Conservation (phyloP, 1,284 basidiomycete species). For the Trichosporon asahii region DNA sequence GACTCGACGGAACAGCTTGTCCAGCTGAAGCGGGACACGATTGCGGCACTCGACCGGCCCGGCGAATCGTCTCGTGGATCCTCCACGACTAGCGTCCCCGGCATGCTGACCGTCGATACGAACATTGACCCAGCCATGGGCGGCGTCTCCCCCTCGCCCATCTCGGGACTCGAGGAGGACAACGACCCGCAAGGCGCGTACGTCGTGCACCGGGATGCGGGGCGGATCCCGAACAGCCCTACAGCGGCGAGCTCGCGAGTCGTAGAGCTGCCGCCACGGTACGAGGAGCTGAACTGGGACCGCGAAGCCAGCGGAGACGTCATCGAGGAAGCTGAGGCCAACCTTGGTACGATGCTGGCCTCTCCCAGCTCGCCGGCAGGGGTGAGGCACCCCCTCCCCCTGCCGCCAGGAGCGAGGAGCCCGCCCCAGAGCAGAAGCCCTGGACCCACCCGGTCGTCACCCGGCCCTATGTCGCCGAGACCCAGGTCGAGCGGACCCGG, state of each 20-base stretch:
- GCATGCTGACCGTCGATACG: not conserved
- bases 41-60: constrained; percentile 26
- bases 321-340: not conserved
- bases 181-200: constrained; percentile 26
- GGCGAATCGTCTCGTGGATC: not conserved
- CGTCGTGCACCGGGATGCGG: constrained; percentile 46
- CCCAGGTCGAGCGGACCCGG: not conserved
- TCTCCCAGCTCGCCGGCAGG: not conserved
- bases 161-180: not conserved
- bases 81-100: not conserved
- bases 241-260: constrained; percentile 15
- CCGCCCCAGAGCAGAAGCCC: not conserved
- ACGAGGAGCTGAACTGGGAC: constrained; percentile 47
- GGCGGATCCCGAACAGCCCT: constrained; percentile 24
- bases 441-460: not conserved
- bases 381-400: not conserved
- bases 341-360: not conserved
- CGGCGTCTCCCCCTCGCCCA: constrained; percentile 2
- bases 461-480: not conserved
- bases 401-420: not conserved
- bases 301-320: constrained; percentile 16
- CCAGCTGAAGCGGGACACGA: constrained; percentile 42
- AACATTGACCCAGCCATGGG: not conserved
- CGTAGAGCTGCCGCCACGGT: constrained; percentile 46
- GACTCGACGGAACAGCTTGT: not conserved